Conservation (phyloP, 2,329 filamentous ascomycete genomes). For the Epichloe aotearoae region DNA sequence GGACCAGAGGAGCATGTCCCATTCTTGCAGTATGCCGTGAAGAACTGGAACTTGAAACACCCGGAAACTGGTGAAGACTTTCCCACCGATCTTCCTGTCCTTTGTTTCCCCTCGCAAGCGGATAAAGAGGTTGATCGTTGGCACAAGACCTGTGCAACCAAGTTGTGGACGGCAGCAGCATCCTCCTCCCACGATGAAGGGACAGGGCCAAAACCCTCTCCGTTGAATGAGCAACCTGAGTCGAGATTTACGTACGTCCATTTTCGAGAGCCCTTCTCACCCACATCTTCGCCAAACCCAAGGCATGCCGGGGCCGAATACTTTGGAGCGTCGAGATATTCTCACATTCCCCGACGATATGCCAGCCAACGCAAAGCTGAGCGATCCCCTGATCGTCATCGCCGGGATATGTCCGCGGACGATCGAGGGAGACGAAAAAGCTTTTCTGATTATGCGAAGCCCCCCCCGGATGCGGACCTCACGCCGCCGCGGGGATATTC, state of each 20-base stretch:
- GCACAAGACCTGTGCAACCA: slow-evolving; percentile 67
- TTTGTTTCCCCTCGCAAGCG: slow-evolving; percentile 56
- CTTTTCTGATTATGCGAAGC: slow-evolving; percentile 36
- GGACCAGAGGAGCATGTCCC: slow-evolving; percentile 78
- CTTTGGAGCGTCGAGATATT: slow-evolving; percentile 24
- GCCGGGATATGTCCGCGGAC: slow-evolving; percentile 26
- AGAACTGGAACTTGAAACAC: slow-evolving; percentile 62
- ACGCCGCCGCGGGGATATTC: slow-evolving; percentile 15
- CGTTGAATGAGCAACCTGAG: slow-evolving; percentile 19
- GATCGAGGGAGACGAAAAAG: slow-evolving; percentile 32
- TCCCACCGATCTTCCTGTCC: slow-evolving; percentile 40
- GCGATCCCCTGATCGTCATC: slow-evolving; percentile 22
- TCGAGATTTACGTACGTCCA: slow-evolving; percentile 26
- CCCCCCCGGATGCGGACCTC: slow-evolving; percentile 15
- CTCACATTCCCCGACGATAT: slow-evolving; percentile 27
- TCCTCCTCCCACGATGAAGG: slow-evolving; percentile 7
- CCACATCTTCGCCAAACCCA: slow-evolving; percentile 13
- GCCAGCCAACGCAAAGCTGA: slow-evolving; percentile 18
- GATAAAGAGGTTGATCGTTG: slow-evolving; percentile 75
- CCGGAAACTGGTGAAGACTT: slow-evolving; percentile 61
- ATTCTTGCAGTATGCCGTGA: slow-evolving; percentile 69
- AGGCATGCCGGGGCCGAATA: slow-evolving; percentile 20
- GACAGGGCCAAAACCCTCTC: slow-evolving; percentile 8
- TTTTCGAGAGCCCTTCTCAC: slow-evolving; percentile 17
- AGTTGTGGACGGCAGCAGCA: slow-evolving; percentile 49